phyloP scores from a whole-genome alignment of 2,329 filamentous ascomycete genomes.

The Botryosphaeria agaves region DNA sequence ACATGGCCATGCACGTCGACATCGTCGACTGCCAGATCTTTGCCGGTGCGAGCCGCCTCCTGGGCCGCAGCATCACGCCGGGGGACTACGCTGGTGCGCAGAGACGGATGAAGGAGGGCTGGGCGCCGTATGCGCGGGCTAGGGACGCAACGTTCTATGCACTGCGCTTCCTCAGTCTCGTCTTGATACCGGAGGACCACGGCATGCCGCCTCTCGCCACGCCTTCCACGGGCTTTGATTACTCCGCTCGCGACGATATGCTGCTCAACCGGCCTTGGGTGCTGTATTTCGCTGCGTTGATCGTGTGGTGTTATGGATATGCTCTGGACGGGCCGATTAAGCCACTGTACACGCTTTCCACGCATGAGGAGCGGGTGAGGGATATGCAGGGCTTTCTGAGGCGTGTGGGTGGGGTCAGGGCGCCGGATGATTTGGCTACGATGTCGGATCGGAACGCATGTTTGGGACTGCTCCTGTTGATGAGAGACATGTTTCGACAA shows the following conservation, averaged over 20 bases:
- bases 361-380: conserved; percentile 46
- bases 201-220: conserved; percentile 11
- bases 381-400: conserved; percentile 70
- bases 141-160: conserved; percentile 89
- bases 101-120: conserved; percentile 69
- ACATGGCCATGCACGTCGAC: conserved; percentile 96
- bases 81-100: conserved; percentile 67
- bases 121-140: conserved; percentile 78
- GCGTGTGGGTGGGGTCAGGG: conserved; percentile 51
- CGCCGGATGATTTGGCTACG: conserved; percentile 60
- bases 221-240: conserved; percentile 26
- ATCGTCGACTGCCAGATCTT: conserved; percentile 97
- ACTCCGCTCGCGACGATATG: conserved; percentile 75
- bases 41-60: conserved; percentile 66
- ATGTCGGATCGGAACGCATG: conserved; percentile 68
- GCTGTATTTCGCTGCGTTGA: conserved; percentile 77
- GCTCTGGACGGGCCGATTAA: conserved; percentile 67
- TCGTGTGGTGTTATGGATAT: conserved; percentile 91
- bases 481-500: conserved; percentile 64
- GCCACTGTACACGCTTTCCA: conserved; percentile 32
- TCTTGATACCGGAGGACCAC: conserved; percentile 47
- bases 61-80: conserved; percentile 69
- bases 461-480: conserved; percentile 61
- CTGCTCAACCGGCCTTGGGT: conserved; percentile 90
- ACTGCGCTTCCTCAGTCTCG: conserved; percentile 71